phyloP scores from a whole-genome alignment of 2,329 filamentous ascomycete genomes.

The Fusarium incarnatum region DNA sequence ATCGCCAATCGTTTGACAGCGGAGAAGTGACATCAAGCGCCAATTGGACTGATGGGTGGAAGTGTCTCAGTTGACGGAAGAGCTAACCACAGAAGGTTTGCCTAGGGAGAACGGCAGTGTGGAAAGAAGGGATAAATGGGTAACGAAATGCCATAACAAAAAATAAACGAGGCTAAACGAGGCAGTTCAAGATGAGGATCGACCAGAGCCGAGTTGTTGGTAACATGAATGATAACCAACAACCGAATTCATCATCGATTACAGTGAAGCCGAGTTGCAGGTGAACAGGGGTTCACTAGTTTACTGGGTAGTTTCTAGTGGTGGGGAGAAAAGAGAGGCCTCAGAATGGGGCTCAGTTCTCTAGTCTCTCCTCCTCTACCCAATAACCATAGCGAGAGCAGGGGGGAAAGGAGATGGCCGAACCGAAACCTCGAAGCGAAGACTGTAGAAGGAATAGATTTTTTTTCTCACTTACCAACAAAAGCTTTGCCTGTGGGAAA shows the following conservation, averaged over 20 bases:
- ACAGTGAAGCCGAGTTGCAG: constrained; percentile 5
- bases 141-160: constrained; percentile 41
- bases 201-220: constrained; percentile 24
- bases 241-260: background rate
- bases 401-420: constrained; percentile 28
- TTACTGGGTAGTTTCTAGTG: constrained; percentile 22
- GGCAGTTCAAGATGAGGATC: constrained; percentile 28
- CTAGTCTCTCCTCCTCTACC: constrained; percentile 7
- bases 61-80: constrained; percentile 45
- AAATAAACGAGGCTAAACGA: constrained; percentile 2
- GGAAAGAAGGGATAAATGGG: constrained; percentile 35
- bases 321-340: constrained; percentile 38
- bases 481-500: constrained; percentile 63
- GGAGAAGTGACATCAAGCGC: constrained; percentile 29
- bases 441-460: constrained; percentile 25
- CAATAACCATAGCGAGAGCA: constrained; percentile 29
- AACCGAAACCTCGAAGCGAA: constrained; percentile 33
- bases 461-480: constrained; percentile 64
- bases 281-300: constrained; percentile 29
- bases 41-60: constrained; percentile 32
- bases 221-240: background rate
- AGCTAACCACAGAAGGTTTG: background rate
- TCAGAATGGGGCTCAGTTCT: constrained; percentile 32
- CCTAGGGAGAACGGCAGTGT: background rate
- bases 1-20: constrained; percentile 38